Evolutionary conservation across 1,284 basidiomycete genomes (phyloP).

Genomic region (Chalciporus sp.): DNA sequence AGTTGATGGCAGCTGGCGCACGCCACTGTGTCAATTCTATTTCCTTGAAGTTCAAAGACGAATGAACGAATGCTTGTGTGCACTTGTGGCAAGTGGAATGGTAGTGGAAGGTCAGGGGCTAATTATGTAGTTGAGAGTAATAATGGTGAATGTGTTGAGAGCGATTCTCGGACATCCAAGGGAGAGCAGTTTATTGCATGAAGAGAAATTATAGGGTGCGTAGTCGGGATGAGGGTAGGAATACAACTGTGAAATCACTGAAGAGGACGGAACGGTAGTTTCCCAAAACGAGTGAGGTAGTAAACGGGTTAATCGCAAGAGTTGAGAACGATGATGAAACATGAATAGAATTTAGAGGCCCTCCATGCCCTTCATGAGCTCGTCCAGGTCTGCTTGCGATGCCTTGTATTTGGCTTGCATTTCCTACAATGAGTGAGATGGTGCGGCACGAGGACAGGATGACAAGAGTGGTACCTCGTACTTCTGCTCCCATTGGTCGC

Average conservation of each 20-base stretch:
- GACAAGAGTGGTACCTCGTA: slow-evolving; percentile 69
- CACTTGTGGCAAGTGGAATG: neutral
- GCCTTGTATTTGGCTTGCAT: slow-evolving; percentile 72
- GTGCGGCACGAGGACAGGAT: slow-evolving; percentile 3
- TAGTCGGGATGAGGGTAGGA: slow-evolving; percentile 16
- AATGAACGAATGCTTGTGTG: slow-evolving; percentile 8
- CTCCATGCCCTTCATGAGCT: slow-evolving; percentile 84
- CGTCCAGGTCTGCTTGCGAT: slow-evolving; percentile 87
- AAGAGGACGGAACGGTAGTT: slow-evolving; percentile 16
- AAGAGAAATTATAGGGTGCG: slow-evolving; percentile 22
- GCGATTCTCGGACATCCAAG: neutral
- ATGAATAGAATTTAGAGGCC: slow-evolving; percentile 55
- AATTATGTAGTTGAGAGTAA: neutral
- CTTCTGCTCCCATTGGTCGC: slow-evolving; percentile 94
- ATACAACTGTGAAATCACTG: slow-evolving; percentile 26
- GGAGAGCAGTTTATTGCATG: slow-evolving; percentile 15
- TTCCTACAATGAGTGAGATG: slow-evolving; percentile 53
- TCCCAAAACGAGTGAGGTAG: slow-evolving; percentile 13
- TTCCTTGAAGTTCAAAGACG: slow-evolving; percentile 75
- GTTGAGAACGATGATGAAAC: neutral
- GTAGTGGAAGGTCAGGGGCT: neutral
- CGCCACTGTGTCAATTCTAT: slow-evolving; percentile 92
- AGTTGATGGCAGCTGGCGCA: slow-evolving; percentile 61
- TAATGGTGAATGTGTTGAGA: neutral
- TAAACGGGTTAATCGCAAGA: slow-evolving; percentile 5